Percentiles rank a stretch among this genome's conserved stretches.
phyloP scores from a whole-genome alignment of 192 early-diverging fungal genomes.

The Paraglomus brasilianum region DNA sequence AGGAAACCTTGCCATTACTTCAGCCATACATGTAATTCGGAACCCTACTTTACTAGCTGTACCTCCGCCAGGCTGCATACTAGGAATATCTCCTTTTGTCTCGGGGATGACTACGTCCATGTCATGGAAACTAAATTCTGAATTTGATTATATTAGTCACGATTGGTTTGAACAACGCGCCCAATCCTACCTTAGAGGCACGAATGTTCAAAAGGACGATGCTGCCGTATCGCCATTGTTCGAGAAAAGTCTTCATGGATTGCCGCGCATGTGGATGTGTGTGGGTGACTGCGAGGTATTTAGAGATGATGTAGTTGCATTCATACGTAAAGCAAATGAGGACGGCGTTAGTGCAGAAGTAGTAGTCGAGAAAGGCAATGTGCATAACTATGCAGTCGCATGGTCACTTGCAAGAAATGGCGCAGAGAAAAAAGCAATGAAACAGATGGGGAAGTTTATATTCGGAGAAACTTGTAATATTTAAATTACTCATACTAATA shows the following conservation, averaged over 20 bases:
- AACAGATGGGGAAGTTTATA: conserved; percentile 16
- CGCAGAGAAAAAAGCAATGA: background rate
- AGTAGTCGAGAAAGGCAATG: background rate
- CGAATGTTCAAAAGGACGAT: background rate
- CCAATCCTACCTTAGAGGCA: background rate
- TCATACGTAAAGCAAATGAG: background rate
- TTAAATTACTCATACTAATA: too few species aligned
- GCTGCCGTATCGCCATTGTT: conserved; percentile 19
- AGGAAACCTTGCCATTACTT: background rate
- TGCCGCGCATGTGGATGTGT: conserved; percentile 11
- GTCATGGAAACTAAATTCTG: background rate
- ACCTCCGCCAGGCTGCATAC: background rate
- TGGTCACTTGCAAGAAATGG: conserved; percentile 2
- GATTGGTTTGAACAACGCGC: background rate
- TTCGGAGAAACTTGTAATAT: background rate
- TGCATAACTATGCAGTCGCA: conserved; percentile 12
- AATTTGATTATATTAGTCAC: background rate
- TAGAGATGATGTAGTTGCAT: background rate
- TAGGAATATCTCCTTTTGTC: conserved; percentile 16
- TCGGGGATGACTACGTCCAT: background rate
- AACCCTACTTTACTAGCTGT: background rate
- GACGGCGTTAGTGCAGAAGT: conserved; percentile 4
- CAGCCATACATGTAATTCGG: background rate
- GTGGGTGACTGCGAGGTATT: conserved; percentile 23
- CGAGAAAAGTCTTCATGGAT: conserved; percentile 5